A percentile compares a stretch with the other conserved stretches of the same genome.
These are phyloP conservation scores for Eucalyptus shirleyi DNA, from an alignment of 345 rosid genomes.

Conservation along the genomic window DNA sequence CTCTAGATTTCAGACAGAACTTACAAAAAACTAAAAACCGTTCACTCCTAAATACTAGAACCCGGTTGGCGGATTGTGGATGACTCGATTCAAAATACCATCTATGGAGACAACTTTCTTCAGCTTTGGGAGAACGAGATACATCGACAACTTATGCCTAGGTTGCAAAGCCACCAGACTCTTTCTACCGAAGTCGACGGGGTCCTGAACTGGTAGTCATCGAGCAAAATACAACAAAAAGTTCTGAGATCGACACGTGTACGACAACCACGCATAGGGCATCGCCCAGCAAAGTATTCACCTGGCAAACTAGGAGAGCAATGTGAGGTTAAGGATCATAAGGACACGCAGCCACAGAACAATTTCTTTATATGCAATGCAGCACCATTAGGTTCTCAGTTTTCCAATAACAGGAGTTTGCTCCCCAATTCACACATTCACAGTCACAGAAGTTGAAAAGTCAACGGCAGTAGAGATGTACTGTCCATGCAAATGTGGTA, in stretches of 20 bases:
- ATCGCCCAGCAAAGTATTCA: background rate
- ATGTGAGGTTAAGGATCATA: background rate
- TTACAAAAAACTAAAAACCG: too few relatives aligned
- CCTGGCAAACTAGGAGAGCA: background rate
- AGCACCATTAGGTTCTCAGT: background rate
- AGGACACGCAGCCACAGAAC: background rate
- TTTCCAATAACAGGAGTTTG: background rate
- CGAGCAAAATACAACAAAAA: background rate
- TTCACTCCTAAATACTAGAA: background rate
- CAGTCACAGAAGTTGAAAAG: background rate
- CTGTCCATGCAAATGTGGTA: background rate
- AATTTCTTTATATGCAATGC: background rate
- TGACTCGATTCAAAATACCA: background rate
- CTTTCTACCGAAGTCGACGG: background rate
- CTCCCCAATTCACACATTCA: background rate
- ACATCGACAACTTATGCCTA: background rate
- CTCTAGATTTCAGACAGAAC: too few relatives aligned
- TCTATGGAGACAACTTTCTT: background rate
- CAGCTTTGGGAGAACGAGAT: background rate
- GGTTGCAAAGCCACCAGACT: background rate
- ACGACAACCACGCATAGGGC: background rate
- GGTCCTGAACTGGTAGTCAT: background rate
- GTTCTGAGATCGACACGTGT: background rate
- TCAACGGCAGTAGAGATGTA: background rate
- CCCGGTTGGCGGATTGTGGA: background rate